Percentiles rank a stretch among this genome's conserved stretches.
These are phyloP conservation scores for Lentinus polychrous DNA, from an alignment of 1,284 basidiomycete species.

Conservation along the genomic window DNA sequence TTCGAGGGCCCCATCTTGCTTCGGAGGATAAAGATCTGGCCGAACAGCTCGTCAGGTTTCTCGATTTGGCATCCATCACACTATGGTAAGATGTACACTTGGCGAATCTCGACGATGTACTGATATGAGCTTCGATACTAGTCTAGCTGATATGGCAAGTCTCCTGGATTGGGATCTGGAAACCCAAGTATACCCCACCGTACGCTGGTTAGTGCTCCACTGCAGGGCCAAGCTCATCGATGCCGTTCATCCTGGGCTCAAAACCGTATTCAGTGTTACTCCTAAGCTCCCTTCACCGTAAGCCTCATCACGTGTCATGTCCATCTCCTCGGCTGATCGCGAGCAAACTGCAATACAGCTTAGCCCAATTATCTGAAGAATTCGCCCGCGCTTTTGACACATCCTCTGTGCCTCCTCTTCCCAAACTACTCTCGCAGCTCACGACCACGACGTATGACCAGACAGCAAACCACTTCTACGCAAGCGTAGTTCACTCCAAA, in stretches of 20 bases:
- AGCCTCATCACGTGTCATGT: conserved; percentile 21
- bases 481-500: conserved; percentile 62
- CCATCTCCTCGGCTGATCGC: not conserved
- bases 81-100: conserved; percentile 44
- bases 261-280: conserved; percentile 77
- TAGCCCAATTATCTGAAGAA: conserved; percentile 52
- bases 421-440: conserved; percentile 65
- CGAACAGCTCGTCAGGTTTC: conserved; percentile 60
- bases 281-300: conserved; percentile 64
- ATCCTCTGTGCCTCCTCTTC: conserved; percentile 61
- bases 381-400: conserved; percentile 68
- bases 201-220: conserved; percentile 87
- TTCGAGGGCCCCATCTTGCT: conserved; percentile 53
- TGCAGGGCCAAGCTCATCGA: conserved; percentile 87
- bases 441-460: conserved; percentile 60
- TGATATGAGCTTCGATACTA: conserved; percentile 23
- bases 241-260: conserved; percentile 73
- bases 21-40: conserved; percentile 61
- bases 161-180: conserved; percentile 84
- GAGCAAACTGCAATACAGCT: conserved; percentile 28
- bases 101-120: not conserved
- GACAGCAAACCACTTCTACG: conserved; percentile 66
- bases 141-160: conserved; percentile 82
- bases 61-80: conserved; percentile 60
- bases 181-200: conserved; percentile 79